These are phyloP conservation scores for Camelina sativa DNA, from an alignment of 345 rosid genomes.

Conservation along the genomic window DNA sequence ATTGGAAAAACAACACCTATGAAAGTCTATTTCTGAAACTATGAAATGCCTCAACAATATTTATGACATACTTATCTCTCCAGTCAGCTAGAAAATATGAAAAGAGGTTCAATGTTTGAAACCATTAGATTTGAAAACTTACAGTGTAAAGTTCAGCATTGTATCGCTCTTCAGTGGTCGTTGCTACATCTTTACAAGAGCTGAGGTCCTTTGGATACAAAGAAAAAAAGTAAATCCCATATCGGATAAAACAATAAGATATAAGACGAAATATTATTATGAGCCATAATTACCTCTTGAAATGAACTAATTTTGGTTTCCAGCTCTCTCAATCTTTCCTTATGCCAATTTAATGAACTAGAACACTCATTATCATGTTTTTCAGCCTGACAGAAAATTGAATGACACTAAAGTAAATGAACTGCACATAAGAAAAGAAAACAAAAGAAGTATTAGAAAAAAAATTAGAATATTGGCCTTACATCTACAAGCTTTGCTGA, in stretches of 20 bases:
- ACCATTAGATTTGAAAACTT: conserved; percentile 43
- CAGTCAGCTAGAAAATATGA: conserved; percentile 7
- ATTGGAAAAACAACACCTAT: conserved; percentile 20
- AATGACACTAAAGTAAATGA: conserved; percentile 7
- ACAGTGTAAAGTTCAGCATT: conserved; percentile 85
- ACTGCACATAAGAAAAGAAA: neutral
- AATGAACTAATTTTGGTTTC: conserved; percentile 56
- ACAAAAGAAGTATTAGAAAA: conserved; percentile 7
- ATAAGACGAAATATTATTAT: conserved; percentile 5
- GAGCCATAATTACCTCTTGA: conserved; percentile 62
- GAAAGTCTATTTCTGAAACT: neutral
- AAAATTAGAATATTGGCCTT: conserved; percentile 33
- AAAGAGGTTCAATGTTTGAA: neutral
- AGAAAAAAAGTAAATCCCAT: conserved; percentile 40
- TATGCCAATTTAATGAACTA: conserved; percentile 71
- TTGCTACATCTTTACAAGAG: conserved; percentile 69
- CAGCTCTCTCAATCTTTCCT: conserved; percentile 78
- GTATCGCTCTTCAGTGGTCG: conserved; percentile 70
- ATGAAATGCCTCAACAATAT: conserved; percentile 26
- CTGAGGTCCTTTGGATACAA: conserved; percentile 61
- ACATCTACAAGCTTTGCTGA: conserved; percentile 80
- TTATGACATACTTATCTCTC: conserved; percentile 9
- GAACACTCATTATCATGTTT: conserved; percentile 62
- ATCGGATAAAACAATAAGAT: conserved; percentile 11
- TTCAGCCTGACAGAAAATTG: conserved; percentile 56